Evolutionary conservation across 306 rosid species (phyloP).

Genomic region (Heteromeles arbutifolia): DNA sequence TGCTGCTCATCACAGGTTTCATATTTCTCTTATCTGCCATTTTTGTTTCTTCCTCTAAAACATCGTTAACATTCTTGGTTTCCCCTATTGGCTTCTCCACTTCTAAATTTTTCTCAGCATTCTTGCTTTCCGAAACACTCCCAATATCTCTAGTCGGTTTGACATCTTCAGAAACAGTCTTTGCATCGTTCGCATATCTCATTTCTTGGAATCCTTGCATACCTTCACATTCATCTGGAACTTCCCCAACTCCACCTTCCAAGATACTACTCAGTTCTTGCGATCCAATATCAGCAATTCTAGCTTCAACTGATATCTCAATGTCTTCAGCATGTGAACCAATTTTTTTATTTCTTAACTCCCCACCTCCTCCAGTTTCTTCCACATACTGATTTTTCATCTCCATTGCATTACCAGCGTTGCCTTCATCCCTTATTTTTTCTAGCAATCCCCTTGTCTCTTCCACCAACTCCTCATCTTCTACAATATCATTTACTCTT

Average conservation of each 20-base stretch:
- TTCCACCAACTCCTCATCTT: slow-evolving; percentile 30
- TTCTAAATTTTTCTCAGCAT: not conserved
- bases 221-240: not conserved
- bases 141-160: not conserved
- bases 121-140: not conserved
- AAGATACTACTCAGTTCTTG: not conserved
- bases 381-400: not conserved
- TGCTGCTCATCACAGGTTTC: not conserved
- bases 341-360: slow-evolving; percentile 3
- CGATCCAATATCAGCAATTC: not conserved
- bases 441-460: slow-evolving; percentile 41
- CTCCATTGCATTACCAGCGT: slow-evolving; percentile 15
- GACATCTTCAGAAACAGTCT: not conserved
- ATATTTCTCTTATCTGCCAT: not conserved
- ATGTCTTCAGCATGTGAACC: slow-evolving; percentile 4
- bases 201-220: not conserved
- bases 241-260: not conserved
- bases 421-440: slow-evolving; percentile 48
- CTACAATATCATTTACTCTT: slow-evolving; percentile 18
- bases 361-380: not conserved
- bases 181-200: not conserved
- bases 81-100: slow-evolving; percentile 1
- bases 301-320: not conserved
- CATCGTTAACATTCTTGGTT: not conserved
- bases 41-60: not conserved